Percentiles rank a stretch among this genome's conserved stretches.
phyloP scores from a whole-genome alignment of 1,284 basidiomycete species.

The Boletus hoseneyae region DNA sequence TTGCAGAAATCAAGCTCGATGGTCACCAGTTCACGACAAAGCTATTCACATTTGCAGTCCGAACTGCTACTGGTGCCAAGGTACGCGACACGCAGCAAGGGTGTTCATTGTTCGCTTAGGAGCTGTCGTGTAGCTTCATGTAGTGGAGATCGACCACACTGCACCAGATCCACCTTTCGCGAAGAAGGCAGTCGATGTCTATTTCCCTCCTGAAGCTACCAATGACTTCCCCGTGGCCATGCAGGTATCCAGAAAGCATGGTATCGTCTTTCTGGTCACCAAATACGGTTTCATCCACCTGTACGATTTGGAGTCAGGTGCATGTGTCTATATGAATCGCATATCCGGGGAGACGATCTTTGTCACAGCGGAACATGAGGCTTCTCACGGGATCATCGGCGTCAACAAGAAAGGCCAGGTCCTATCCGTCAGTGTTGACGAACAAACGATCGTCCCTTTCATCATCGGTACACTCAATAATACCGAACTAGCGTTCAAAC shows the following conservation, averaged over 20 bases:
- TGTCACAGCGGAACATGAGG: conserved; percentile 95
- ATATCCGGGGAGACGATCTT: conserved; percentile 99
- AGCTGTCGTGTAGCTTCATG: conserved; percentile 70
- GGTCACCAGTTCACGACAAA: conserved; percentile 83
- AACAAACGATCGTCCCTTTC: conserved; percentile 94
- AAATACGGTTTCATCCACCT: conserved; percentile 99
- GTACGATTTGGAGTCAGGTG: conserved; percentile 98
- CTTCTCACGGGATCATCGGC: conserved; percentile 94
- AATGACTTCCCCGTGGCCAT: conserved; percentile 99
- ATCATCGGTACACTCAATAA: conserved; percentile 94
- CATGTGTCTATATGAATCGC: conserved; percentile 99
- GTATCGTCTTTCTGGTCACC: conserved; percentile 96
- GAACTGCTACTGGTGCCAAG: conserved; percentile 96
- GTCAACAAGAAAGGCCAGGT: conserved; percentile 99
- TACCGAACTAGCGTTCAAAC: conserved; percentile 96
- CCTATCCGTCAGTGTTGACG: conserved; percentile 95
- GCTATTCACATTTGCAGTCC: conserved; percentile 93
- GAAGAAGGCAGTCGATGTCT: conserved; percentile 99
- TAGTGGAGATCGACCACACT: conserved; percentile 98
- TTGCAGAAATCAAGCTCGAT: conserved; percentile 90
- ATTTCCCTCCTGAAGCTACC: conserved; percentile 97
- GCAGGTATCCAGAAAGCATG: conserved; percentile 97
- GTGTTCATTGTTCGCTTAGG: conserved; percentile 17
- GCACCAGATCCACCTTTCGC: conserved; percentile 94
- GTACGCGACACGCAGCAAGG: conserved; percentile 44